These are phyloP conservation scores for Moricandia moricandioides DNA, from an alignment of 345 rosid genomes.

Conservation along the genomic window DNA sequence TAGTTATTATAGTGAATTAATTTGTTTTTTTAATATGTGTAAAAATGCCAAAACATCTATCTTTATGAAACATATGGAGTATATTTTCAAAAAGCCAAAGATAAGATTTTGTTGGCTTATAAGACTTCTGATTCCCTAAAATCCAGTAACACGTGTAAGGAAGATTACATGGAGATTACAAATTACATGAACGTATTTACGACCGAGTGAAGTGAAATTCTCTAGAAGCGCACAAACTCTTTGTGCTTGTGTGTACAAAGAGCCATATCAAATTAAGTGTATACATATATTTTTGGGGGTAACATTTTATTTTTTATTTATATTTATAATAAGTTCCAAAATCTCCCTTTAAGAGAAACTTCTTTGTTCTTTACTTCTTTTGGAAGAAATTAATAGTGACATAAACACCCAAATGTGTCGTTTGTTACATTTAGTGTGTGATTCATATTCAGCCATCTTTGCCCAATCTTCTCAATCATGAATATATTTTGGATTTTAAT, in stretches of 20 bases:
- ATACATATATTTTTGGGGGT: neutral
- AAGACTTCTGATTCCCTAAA: neutral
- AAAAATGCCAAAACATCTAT: too few species aligned
- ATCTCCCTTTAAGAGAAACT: conserved; percentile 5
- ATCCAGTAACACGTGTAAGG: neutral
- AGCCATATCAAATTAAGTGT: neutral
- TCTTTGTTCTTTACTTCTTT: conserved; percentile 1
- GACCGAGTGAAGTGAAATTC: neutral
- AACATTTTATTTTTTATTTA: neutral
- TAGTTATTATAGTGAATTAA: too few species aligned
- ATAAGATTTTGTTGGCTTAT: neutral
- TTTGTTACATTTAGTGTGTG: conserved; percentile 11
- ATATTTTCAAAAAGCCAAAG: too few species aligned
- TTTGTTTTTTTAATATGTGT: too few species aligned
- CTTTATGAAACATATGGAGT: too few species aligned
- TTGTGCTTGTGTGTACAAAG: neutral
- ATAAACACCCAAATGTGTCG: conserved; percentile 8
- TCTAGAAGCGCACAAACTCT: neutral
- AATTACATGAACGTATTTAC: neutral
- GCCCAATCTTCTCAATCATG: conserved; percentile 24
- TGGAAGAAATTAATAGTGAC: conserved; percentile 1
- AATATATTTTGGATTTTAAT: conserved; percentile 19
- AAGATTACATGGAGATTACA: neutral
- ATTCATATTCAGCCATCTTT: conserved; percentile 27
- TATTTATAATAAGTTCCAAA: conserved; percentile 15